Percentiles rank a stretch among this genome's conserved stretches.
Conservation (phyloP, 768 basidiomycete genomes). For the Calvatia gigantea region DNA sequence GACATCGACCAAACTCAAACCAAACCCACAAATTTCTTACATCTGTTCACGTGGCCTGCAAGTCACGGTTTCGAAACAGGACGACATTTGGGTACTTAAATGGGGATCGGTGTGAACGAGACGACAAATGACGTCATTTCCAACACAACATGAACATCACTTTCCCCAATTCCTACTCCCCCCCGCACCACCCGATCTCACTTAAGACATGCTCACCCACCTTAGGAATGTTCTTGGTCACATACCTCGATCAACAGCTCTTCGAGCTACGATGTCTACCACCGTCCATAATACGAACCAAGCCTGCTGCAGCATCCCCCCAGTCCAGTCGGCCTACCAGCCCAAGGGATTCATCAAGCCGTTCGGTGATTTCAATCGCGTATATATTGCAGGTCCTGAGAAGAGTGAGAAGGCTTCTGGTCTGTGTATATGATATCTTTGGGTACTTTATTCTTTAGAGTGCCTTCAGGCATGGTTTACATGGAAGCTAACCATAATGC, state of each 20-base stretch:
- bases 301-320: conserved; percentile 54
- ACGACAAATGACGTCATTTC: conserved; percentile 12
- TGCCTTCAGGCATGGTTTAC: background rate
- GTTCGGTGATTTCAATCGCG: conserved; percentile 45
- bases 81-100: too few species aligned
- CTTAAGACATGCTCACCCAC: conserved; percentile 23
- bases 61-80: too few species aligned
- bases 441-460: conserved; percentile 31
- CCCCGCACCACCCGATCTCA: background rate
- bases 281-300: conserved; percentile 35
- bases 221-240: conserved; percentile 39
- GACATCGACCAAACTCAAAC: background rate
- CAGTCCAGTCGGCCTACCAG: conserved; percentile 48
- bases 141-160: background rate
- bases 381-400: conserved; percentile 49
- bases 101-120: too few species aligned
- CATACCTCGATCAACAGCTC: conserved; percentile 18
- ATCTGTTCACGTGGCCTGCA: too few species aligned
- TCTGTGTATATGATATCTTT: conserved; percentile 64
- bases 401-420: conserved; percentile 46
- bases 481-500: background rate
- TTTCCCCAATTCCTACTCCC: background rate
- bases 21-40: background rate
- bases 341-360: conserved; percentile 48
- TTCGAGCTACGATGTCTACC: conserved; percentile 31